Evolutionary conservation across 2,329 filamentous ascomycete species (phyloP).

Genomic region (Sphaerulina musiva): DNA sequence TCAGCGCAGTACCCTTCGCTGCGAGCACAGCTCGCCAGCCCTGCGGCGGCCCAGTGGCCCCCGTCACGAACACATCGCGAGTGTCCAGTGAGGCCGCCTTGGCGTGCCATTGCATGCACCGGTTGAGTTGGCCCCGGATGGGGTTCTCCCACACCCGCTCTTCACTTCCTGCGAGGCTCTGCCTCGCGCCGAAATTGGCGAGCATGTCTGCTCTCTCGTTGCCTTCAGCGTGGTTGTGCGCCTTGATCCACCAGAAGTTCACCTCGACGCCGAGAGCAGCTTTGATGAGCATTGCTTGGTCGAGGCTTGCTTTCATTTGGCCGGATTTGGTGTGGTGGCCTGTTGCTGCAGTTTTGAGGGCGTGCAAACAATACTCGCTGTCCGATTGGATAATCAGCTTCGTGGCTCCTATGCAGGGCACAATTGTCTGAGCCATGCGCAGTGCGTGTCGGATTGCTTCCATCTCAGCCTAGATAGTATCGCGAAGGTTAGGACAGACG

Average conservation of each 20-base stretch:
- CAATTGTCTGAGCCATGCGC: not conserved
- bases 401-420: not conserved
- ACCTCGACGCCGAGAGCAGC: slow-evolving; percentile 1
- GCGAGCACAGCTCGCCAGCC: too few relatives aligned
- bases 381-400: not conserved
- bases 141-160: not conserved
- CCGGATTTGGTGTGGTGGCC: not conserved
- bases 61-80: not conserved
- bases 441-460: not conserved
- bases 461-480: not conserved
- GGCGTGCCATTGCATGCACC: not conserved
- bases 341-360: not conserved
- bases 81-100: not conserved
- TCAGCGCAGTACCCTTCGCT: too few relatives aligned
- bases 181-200: not conserved
- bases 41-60: not conserved
- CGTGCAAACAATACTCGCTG: not conserved
- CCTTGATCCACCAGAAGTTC: slow-evolving; percentile 1
- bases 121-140: not conserved
- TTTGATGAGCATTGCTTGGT: not conserved
- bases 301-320: not conserved
- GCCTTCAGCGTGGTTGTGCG: not conserved
- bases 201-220: slow-evolving; percentile 6
- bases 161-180: not conserved
- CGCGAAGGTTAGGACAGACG: not conserved